These are phyloP conservation scores for Penicillium soppii DNA, from an alignment of 495 filamentous ascomycete genomes.

Conservation along the genomic window DNA sequence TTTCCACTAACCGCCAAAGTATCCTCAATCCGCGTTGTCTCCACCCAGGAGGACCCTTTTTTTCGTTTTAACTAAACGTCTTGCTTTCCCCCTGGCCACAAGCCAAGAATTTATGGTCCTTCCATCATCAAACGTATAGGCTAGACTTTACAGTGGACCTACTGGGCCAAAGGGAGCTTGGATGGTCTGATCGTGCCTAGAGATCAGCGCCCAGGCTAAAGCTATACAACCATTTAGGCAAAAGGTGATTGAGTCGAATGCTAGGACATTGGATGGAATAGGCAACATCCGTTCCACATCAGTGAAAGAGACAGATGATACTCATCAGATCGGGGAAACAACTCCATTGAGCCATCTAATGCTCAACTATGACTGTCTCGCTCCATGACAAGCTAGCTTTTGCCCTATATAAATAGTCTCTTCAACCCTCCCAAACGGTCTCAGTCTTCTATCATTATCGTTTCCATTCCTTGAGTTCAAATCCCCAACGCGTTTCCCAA, in stretches of 20 bases:
- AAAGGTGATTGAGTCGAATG: background rate
- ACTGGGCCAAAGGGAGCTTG: background rate
- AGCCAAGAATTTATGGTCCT: background rate
- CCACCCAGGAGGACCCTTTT: slow-evolving; percentile 5
- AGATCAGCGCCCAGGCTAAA: background rate
- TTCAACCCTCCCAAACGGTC: background rate
- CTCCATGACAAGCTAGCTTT: background rate
- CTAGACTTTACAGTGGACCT: background rate
- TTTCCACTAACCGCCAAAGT: background rate
- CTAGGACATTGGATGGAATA: background rate
- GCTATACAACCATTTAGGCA: slow-evolving; percentile 5
- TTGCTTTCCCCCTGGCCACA: background rate
- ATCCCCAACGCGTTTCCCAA: background rate
- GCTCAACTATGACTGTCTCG: background rate
- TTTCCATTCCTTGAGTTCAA: background rate
- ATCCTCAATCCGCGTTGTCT: background rate
- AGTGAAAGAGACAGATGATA: background rate
- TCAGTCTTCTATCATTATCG: background rate
- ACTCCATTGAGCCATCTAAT: background rate
- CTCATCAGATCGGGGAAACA: slow-evolving; percentile 2
- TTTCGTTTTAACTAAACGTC: background rate
- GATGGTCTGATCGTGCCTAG: background rate
- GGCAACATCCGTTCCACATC: background rate
- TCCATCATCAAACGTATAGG: background rate
- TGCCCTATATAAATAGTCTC: background rate